phyloP scores from a whole-genome alignment of 441 rosid species.

The Hura crepitans region DNA sequence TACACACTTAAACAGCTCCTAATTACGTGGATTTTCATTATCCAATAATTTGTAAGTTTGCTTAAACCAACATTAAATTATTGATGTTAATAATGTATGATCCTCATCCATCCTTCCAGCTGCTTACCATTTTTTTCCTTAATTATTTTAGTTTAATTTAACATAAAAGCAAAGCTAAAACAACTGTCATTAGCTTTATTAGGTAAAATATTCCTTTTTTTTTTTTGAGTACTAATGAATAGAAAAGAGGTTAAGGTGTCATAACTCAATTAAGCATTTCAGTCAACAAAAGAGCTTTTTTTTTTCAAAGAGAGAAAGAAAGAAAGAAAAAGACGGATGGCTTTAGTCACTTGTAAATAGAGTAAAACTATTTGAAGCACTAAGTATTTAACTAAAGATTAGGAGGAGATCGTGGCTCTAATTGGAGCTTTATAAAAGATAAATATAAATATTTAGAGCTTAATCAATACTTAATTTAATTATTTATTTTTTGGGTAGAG shows the following conservation, averaged over 20 bases:
- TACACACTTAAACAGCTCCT: neutral
- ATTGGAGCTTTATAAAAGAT: constrained; percentile 17
- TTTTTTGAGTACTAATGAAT: constrained; percentile 22
- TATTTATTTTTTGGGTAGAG: neutral
- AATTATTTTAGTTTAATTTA: constrained; percentile 4
- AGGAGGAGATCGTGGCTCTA: constrained; percentile 16
- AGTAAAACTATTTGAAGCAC: constrained; percentile 26
- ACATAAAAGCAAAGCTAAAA: constrained; percentile 34
- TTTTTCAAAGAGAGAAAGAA: constrained; percentile 12
- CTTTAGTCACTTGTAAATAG: constrained; percentile 15
- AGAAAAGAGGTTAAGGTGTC: constrained; percentile 22
- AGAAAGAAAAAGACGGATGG: constrained; percentile 20
- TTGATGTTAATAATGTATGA: constrained; percentile 1
- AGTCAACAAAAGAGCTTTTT: constrained; percentile 25
- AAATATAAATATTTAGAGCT: neutral
- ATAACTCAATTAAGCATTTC: constrained; percentile 16
- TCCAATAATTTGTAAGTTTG: constrained; percentile 25
- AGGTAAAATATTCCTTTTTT: constrained; percentile 32
- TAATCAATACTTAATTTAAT: too few species aligned
- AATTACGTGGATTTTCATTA: constrained; percentile 34
- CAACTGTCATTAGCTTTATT: constrained; percentile 44
- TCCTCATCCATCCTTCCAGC: constrained; percentile 33
- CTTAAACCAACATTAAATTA: constrained; percentile 17
- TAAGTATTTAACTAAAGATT: constrained; percentile 27
- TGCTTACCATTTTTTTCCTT: constrained; percentile 36